Evolutionary conservation across 2,329 filamentous ascomycete species (phyloP), one percentile per base, ranked within the genome.

Genomic region (Cercospora zeina): DNA sequence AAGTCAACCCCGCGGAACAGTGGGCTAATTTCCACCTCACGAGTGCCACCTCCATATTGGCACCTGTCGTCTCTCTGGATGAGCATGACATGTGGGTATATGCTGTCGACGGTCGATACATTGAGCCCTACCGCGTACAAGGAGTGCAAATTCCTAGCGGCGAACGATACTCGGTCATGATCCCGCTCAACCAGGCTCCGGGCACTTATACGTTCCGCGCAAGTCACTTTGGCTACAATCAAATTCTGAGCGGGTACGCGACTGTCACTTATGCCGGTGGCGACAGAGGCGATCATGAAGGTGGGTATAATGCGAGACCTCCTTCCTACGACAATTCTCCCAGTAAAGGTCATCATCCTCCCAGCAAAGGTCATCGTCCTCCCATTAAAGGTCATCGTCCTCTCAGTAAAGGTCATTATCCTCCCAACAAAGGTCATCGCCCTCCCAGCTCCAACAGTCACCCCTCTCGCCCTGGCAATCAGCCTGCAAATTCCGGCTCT

Each of bases 101-200:
- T 54, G 64, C 59, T 34, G 61, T 66, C 14, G 62, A 68, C 61
- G 66, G 64, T 11, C 58, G 58, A 24, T 85, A 83, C 69, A 81
- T 86, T 57, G 73, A 80, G 63, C 84, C 84, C 2, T 76, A 81
- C 55, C 76, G 76, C 5, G 81, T 82, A 0, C 76, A 85, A 8
- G 78, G 78, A 10, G 71, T 85, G 21, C 69, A 71, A 0, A 66
- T 85, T 3, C 74, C 75, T 64, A 85, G 83, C 62, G 84, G 83
- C 11, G 81, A 82, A 62, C 78, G 83, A 6, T 85, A 81, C 68
- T 83, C 82, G 0, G 75, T 85, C 1, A 69, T 85, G 53, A 67
- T 84, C 62, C 71, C 78, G 61, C 74, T 84, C 5, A 72, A 79
- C 45, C 77, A 79, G 45, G 69, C 67, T 0, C 67, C 78, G 0